These are phyloP conservation scores for Penicillium vulpinum DNA, from an alignment of 2,329 filamentous ascomycete genomes.

Conservation along the genomic window DNA sequence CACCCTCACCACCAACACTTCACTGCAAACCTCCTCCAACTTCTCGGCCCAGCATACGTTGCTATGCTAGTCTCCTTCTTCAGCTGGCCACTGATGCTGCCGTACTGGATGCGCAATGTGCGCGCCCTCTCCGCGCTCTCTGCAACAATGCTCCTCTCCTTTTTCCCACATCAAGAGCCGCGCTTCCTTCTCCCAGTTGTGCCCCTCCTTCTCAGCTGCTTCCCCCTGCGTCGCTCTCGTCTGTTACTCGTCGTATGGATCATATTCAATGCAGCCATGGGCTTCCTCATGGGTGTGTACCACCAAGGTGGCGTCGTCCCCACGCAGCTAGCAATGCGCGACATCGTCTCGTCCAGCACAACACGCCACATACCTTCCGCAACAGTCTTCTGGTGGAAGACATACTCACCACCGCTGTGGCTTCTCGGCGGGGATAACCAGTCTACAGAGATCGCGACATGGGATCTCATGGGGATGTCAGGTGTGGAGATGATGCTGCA, in stretches of 20 bases:
- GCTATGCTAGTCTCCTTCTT: slow-evolving; percentile 55
- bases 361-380: slow-evolving; percentile 18
- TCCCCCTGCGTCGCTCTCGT: slow-evolving; percentile 43
- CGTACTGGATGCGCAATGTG: slow-evolving; percentile 39
- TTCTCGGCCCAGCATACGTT: slow-evolving; percentile 68
- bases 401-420: slow-evolving; percentile 55
- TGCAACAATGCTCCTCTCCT: slow-evolving; percentile 46
- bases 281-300: slow-evolving; percentile 53
- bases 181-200: slow-evolving; percentile 54
- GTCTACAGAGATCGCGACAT: slow-evolving; percentile 39
- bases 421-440: slow-evolving; percentile 45
- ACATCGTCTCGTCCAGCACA: slow-evolving; percentile 35
- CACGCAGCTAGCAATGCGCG: slow-evolving; percentile 49
- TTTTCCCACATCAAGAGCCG: slow-evolving; percentile 54
- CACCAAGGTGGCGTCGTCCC: slow-evolving; percentile 56
- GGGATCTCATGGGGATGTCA: slow-evolving; percentile 52
- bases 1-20: slow-evolving; percentile 79
- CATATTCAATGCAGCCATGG: slow-evolving; percentile 51
- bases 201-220: slow-evolving; percentile 52
- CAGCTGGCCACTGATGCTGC: slow-evolving; percentile 31
- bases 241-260: slow-evolving; percentile 49
- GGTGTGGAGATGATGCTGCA: slow-evolving; percentile 42
- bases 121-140: slow-evolving; percentile 47
- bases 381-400: slow-evolving; percentile 57
- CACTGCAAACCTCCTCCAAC: slow-evolving; percentile 67